Percentiles rank a stretch among this genome's conserved stretches.
Conservation (phyloP, 2,329 filamentous ascomycete species). For the Magnaporthales sp. region DNA sequence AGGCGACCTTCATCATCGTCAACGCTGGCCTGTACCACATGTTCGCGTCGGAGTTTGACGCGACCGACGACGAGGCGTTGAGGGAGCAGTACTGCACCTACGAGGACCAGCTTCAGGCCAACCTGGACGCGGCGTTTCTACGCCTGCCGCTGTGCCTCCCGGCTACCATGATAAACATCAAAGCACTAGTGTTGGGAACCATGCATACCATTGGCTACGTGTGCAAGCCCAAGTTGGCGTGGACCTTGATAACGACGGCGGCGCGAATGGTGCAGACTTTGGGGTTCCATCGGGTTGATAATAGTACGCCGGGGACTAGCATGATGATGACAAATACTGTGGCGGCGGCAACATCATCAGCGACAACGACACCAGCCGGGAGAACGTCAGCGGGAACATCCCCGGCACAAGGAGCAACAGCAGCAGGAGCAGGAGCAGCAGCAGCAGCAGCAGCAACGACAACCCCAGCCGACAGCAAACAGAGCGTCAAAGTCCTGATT, state of each 20-base stretch:
- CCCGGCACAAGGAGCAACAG: no score
- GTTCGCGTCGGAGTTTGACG: conserved; percentile 1
- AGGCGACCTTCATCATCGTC: conserved; percentile 2
- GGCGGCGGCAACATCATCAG: no score
- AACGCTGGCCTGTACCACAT: conserved; percentile 1
- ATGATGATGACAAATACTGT: no score
- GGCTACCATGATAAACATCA: not conserved
- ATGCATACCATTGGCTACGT: not conserved
- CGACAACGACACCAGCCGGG: no score
- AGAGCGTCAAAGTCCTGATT: not conserved
- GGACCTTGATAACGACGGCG: conserved; percentile 1
- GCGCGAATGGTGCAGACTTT: not conserved
- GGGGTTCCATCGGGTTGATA: not conserved
- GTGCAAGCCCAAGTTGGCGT: not conserved
- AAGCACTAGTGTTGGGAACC: not conserved
- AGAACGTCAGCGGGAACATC: no score
- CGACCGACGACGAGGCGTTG: not conserved
- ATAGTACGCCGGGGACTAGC: no score
- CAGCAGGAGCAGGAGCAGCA: not conserved
- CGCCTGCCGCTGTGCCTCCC: conserved; percentile 1
- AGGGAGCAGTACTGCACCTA: not conserved
- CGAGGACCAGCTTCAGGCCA: not conserved
- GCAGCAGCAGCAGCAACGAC: not conserved
- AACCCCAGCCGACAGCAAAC: not conserved
- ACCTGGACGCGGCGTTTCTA: not conserved